These are phyloP conservation scores for Pseudonitzschia pungens DNA, from an alignment of 108 stramenopile species.

Conservation along the genomic window DNA sequence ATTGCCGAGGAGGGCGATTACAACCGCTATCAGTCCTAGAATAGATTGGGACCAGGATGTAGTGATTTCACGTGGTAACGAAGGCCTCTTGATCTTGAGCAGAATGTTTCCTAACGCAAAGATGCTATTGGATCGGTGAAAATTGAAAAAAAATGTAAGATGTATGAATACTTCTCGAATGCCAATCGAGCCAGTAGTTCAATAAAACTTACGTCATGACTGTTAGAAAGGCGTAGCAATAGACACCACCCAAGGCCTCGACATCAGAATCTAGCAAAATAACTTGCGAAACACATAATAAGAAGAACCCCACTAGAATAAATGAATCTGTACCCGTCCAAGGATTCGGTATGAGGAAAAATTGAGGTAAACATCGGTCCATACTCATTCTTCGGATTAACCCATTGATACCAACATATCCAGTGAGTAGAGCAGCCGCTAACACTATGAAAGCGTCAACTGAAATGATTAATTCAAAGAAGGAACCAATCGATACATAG, in stretches of 20 bases:
- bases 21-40: constrained; percentile 41
- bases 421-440: constrained; percentile 63
- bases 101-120: constrained; percentile 67
- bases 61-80: constrained; percentile 49
- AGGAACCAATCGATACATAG: constrained; percentile 24
- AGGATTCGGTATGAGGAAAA: constrained; percentile 56
- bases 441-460: constrained; percentile 74
- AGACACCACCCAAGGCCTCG: constrained; percentile 60
- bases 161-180: not conserved
- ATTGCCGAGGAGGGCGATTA: constrained; percentile 44
- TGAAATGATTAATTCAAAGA: constrained; percentile 25
- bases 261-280: constrained; percentile 52
- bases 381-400: constrained; percentile 64
- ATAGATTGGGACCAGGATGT: constrained; percentile 40
- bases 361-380: constrained; percentile 68
- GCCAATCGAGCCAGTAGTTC: not conserved
- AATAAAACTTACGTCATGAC: constrained; percentile 41
- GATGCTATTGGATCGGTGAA: constrained; percentile 13
- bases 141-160: not conserved
- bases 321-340: constrained; percentile 56
- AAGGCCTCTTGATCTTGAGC: constrained; percentile 66
- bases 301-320: constrained; percentile 60
- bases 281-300: constrained; percentile 51
- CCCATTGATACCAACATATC: constrained; percentile 72
- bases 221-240: constrained; percentile 58